Evolutionary conservation across 2,329 filamentous ascomycete genomes (phyloP), one percentile per base, ranked within the genome.

Genomic region (Biscogniauxia marginata): DNA sequence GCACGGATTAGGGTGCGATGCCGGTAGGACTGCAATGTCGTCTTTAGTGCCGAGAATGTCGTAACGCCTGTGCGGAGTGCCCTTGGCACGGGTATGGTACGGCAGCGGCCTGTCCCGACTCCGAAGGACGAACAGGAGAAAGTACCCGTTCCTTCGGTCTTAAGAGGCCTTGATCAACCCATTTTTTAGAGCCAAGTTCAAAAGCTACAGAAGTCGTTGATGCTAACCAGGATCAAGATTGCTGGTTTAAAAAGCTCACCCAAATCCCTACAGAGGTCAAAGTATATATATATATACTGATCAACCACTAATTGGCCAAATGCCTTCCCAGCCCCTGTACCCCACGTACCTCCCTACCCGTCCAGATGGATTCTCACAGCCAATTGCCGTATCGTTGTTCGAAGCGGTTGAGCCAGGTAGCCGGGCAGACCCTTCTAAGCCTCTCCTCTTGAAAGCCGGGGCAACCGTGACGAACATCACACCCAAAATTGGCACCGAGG

Each of bases 311-410:
- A 24, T 1, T 43, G 4, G 18, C 20, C 53, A 18, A 48, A 65
- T 68, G 64, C 24, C 65, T 55, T 63, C 69, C 1, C 57, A 61
- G 9, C 70, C 70, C 5, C 46, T 71, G 6, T 72, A 72, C 55
- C 68, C 70, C 43, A 63, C 64, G 6, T 72, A 72, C 46, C 60
- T 72, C 7, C 70, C 70, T 22, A 72, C 67, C 23, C 63, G 70
- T 49, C 64, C 67, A 0, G 69, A 71, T n/a, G 70, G 70, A 2
- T 72, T 69, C 1, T 63, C 49, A 2, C 63, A 39, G 30, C 30
- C 30, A 39, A 39, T 39, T n/a, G 30, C 30, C 13, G n/a, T 39
- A 39, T 16, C 30, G 30, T 6, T n/a, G 9, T 60, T 65, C 46
- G 58, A 63, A 16, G 53, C 59, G 23, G 18, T 67, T 13, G 71